Evolutionary conservation across 257 asterid species (phyloP).

Genomic region (Solanum chmielewskii): DNA sequence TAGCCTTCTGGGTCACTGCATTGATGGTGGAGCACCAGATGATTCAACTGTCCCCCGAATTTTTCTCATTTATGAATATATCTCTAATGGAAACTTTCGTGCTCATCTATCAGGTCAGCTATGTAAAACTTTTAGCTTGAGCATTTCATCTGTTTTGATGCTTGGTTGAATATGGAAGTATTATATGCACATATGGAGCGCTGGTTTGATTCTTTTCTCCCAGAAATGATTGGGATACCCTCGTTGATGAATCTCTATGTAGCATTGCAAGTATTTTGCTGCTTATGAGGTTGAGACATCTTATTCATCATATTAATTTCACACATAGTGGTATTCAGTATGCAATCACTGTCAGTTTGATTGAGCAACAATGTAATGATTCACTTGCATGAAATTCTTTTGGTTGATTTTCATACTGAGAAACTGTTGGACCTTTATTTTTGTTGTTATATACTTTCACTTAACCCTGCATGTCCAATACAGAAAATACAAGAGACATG

Average conservation of each 20-base stretch:
- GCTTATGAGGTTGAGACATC: neutral
- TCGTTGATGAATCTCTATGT: neutral
- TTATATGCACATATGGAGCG: neutral
- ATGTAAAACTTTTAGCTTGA: neutral
- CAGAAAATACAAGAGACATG: neutral
- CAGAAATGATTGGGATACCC: neutral
- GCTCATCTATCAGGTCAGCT: slow-evolving; percentile 73
- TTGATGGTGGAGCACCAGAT: slow-evolving; percentile 56
- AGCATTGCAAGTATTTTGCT: neutral
- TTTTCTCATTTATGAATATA: slow-evolving; percentile 72
- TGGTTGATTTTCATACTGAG: neutral
- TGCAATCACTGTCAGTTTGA: neutral
- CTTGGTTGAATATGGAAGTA: neutral
- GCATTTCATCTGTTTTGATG: neutral
- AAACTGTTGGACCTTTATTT: neutral
- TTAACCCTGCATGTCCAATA: neutral
- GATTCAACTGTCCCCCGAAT: slow-evolving; percentile 53
- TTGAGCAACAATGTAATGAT: neutral
- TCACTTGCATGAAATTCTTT: neutral
- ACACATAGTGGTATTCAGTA: neutral
- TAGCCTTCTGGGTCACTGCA: slow-evolving; percentile 71
- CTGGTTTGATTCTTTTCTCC: neutral
- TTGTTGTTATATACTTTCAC: neutral
- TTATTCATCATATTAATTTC: neutral
- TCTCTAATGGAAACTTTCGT: slow-evolving; percentile 64